These are phyloP conservation scores for Venturia oleaginea DNA, from an alignment of 2,329 filamentous ascomycete species.

Conservation along the genomic window DNA sequence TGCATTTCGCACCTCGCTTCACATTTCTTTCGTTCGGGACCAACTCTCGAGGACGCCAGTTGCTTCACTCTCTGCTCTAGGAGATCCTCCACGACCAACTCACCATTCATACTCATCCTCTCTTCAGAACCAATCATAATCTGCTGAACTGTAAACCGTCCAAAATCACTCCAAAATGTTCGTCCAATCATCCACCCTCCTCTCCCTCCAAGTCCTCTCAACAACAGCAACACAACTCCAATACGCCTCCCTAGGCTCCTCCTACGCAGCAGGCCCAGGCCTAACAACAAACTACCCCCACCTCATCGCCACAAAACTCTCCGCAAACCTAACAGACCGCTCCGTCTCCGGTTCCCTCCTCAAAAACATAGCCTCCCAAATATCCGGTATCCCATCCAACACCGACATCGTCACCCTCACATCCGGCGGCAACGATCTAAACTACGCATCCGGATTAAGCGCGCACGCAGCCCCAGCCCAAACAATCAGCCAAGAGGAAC, in stretches of 20 bases:
- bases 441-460: conserved; percentile 29
- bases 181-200: not conserved
- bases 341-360: conserved; percentile 28
- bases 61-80: not conserved
- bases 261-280: conserved; percentile 24
- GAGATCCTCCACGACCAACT: not conserved
- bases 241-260: conserved; percentile 15
- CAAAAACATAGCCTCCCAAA: conserved; percentile 28
- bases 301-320: conserved; percentile 23
- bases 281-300: conserved; percentile 31
- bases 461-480: conserved; percentile 17
- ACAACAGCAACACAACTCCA: conserved; percentile 5
- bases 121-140: not conserved
- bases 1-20: not conserved
- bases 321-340: conserved; percentile 16
- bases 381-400: conserved; percentile 25
- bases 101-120: not conserved
- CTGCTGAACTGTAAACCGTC: not conserved
- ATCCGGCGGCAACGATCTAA: conserved; percentile 33
- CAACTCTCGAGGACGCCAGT: not conserved
- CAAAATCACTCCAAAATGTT: not conserved
- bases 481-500: not conserved
- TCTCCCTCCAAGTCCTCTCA: not conserved
- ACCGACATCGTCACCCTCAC: conserved; percentile 30
- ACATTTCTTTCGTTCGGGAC: not conserved